A percentile compares a stretch with the other conserved stretches of the same genome.
Evolutionary conservation across 257 asterid species (phyloP).

Genomic region (Cordia subcordata): DNA sequence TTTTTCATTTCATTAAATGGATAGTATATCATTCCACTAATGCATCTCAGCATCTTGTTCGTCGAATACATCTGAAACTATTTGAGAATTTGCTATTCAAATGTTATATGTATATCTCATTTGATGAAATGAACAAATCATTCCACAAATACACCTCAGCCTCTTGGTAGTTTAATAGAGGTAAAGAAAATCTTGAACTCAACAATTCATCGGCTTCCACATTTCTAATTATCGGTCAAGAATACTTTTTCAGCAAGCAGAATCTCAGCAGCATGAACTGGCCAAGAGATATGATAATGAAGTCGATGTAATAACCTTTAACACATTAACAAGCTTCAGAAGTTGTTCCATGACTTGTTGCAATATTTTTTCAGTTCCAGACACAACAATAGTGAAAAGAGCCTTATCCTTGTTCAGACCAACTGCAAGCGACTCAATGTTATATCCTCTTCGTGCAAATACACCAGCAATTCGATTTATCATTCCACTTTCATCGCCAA

Average conservation of each 20-base stretch:
- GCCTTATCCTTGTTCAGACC: constrained; percentile 96
- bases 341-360: constrained; percentile 91
- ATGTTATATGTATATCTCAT: too few species aligned
- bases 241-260: not conserved
- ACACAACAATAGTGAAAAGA: constrained; percentile 86
- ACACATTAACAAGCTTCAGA: constrained; percentile 83
- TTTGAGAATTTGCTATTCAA: too few species aligned
- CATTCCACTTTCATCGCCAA: constrained; percentile 99
- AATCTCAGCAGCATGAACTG: not conserved
- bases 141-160: too few species aligned
- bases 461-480: constrained; percentile 96
- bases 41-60: too few species aligned
- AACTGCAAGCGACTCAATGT: constrained; percentile 96
- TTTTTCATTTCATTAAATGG: too few species aligned
- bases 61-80: too few species aligned
- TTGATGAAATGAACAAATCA: too few species aligned
- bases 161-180: too few species aligned
- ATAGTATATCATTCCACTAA: too few species aligned
- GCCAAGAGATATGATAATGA: not conserved
- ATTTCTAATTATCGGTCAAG: not conserved
- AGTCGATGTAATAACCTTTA: constrained; percentile 54
- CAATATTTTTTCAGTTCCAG: constrained; percentile 79
- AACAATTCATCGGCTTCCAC: not conserved
- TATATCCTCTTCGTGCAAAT: constrained; percentile 94
- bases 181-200: not conserved